A percentile compares a stretch with the other conserved stretches of the same genome.
phyloP scores from a whole-genome alignment of 31 red algal species.

The Odonthalia washingtoniensis region DNA sequence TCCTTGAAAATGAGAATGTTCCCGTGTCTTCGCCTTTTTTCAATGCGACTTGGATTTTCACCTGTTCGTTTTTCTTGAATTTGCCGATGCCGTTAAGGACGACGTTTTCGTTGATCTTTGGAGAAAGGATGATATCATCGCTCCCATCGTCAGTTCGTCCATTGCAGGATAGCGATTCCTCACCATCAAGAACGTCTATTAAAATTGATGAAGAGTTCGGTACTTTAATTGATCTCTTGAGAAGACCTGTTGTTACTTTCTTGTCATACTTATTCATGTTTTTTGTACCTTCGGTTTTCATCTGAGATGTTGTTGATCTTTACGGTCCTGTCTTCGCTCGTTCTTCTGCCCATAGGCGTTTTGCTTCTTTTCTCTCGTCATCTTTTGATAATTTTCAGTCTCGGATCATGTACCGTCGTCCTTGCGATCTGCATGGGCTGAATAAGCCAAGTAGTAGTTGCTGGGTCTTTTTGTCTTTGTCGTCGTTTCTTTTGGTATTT shows the following conservation, averaged over 20 bases:
- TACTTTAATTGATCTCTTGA: neutral
- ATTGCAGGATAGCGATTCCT: neutral
- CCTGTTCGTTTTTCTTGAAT: neutral
- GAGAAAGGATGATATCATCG: neutral
- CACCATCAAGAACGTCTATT: neutral
- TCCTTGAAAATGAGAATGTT: neutral
- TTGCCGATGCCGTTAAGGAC: neutral
- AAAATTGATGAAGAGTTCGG: neutral
- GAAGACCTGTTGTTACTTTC: neutral
- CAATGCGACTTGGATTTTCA: neutral
- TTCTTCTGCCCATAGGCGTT: neutral
- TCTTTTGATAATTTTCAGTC: neutral
- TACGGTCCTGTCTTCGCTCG: neutral
- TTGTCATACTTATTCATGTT: neutral
- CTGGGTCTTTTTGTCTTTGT: neutral
- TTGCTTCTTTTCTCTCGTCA: neutral
- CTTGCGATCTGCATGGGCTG: neutral
- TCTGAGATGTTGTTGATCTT: neutral
- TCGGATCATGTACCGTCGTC: neutral
- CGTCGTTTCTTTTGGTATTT: neutral
- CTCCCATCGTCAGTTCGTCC: neutral
- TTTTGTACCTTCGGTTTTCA: neutral
- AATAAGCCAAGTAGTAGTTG: neutral
- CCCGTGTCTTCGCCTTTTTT: neutral
- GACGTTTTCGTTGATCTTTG: neutral